phyloP scores from a whole-genome alignment of 2,329 filamentous ascomycete species.

The Beauveria sp. region DNA sequence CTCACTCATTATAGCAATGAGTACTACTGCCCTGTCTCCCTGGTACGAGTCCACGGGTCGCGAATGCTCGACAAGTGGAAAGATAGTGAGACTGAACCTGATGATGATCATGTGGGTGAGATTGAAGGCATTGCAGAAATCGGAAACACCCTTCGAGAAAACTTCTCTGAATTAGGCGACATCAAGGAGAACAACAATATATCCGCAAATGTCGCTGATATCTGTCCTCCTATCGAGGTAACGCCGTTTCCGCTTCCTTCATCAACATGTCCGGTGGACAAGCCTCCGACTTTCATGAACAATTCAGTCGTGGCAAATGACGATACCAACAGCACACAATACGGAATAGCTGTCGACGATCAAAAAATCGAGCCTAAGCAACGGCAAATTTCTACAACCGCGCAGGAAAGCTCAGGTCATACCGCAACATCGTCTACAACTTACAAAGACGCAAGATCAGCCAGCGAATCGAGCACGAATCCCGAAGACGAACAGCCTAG shows the following conservation, averaged over 20 bases:
- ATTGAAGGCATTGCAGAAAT: constrained; percentile 16
- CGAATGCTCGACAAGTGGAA: constrained; percentile 94
- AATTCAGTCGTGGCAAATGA: background rate
- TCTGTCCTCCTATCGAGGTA: background rate
- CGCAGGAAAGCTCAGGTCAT: background rate
- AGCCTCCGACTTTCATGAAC: background rate
- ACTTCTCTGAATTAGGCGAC: background rate
- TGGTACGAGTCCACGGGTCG: constrained; percentile 87
- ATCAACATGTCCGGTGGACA: background rate
- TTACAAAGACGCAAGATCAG: background rate
- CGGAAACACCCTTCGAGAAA: background rate
- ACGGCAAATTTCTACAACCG: background rate
- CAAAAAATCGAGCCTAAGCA: background rate
- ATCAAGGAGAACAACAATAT: background rate
- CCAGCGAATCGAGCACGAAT: constrained; percentile 14
- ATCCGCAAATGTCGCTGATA: background rate
- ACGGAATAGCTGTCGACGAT: background rate
- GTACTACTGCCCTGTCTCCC: constrained; percentile 88
- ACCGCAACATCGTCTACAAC: background rate
- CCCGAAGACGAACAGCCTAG: background rate
- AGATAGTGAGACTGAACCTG: constrained; percentile 62
- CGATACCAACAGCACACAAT: background rate
- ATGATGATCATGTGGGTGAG: constrained; percentile 49
- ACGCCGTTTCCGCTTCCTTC: background rate
- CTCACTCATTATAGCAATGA: constrained; percentile 92